Conservation (phyloP, 371 early-diverging fungal species). For the Entomophthora muscae region DNA sequence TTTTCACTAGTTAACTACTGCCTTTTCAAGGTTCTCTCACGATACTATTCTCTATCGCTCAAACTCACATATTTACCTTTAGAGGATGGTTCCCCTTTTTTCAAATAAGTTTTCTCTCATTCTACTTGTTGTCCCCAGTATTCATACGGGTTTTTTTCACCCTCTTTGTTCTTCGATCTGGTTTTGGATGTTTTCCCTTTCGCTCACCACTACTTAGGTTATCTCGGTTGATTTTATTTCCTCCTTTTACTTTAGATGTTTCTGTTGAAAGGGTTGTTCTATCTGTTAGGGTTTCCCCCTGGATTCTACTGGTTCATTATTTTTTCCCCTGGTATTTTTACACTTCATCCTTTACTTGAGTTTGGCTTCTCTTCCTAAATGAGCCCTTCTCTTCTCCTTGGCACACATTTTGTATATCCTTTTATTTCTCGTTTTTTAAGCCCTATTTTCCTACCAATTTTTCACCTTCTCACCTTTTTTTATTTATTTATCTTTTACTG, state of each 20-base stretch:
- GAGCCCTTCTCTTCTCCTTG: background rate
- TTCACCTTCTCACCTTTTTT: background rate
- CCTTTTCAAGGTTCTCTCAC: background rate
- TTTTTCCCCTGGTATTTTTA: background rate
- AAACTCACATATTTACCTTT: background rate
- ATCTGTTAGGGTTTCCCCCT: background rate
- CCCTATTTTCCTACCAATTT: background rate
- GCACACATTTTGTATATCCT: background rate
- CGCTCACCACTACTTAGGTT: background rate
- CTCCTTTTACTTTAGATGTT: background rate
- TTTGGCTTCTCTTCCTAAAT: background rate
- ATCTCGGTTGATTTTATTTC: background rate
- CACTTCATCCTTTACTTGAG: background rate
- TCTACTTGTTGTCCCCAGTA: background rate
- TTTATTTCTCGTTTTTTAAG: background rate
- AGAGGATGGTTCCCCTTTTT: background rate
- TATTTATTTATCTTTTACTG: no score
- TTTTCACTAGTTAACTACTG: background rate
- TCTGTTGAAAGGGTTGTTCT: background rate
- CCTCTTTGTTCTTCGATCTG: background rate
- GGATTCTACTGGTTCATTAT: background rate
- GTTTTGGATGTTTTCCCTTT: background rate
- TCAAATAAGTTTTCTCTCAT: background rate
- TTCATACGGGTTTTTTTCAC: background rate
- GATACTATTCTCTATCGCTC: background rate